Evolutionary conservation across 1,284 basidiomycete species (phyloP).

Genomic region (Malassezia nana): DNA sequence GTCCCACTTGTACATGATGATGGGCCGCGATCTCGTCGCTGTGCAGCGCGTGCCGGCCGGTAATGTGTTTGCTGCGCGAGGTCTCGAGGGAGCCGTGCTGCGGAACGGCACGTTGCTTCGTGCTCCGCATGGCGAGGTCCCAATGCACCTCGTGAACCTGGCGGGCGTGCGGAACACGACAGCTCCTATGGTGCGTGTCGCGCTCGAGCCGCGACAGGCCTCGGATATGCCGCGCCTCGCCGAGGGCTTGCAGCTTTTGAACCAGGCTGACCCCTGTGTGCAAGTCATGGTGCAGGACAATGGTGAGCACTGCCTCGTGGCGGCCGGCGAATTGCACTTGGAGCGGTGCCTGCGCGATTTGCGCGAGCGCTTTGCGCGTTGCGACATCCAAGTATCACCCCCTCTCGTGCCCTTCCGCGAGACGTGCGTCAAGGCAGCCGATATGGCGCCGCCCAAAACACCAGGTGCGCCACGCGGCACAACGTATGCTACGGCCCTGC

Average conservation of each 20-base stretch:
- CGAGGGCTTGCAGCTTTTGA: slow-evolving; percentile 74
- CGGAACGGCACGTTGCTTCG: slow-evolving; percentile 68
- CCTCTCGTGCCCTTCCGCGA: slow-evolving; percentile 97
- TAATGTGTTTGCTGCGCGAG: slow-evolving; percentile 86
- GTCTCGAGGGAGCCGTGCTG: slow-evolving; percentile 79
- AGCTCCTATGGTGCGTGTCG: slow-evolving; percentile 87
- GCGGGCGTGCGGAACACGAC: slow-evolving; percentile 38
- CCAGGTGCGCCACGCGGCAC: slow-evolving; percentile 66
- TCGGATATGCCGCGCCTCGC: slow-evolving; percentile 83
- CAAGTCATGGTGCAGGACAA: slow-evolving; percentile 94
- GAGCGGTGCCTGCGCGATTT: slow-evolving; percentile 95
- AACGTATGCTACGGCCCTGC: slow-evolving; percentile 60
- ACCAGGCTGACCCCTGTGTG: slow-evolving; percentile 92
- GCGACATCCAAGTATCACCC: slow-evolving; percentile 83
- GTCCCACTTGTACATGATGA: slow-evolving; percentile 84
- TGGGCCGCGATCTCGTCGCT: slow-evolving; percentile 83
- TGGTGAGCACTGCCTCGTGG: slow-evolving; percentile 92
- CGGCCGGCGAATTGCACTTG: slow-evolving; percentile 89
- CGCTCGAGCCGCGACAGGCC: slow-evolving; percentile 75
- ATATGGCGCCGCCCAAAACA: slow-evolving; percentile 79
- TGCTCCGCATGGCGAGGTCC: neutral
- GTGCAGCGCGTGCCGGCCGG: slow-evolving; percentile 81
- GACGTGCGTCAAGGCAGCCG: slow-evolving; percentile 62
- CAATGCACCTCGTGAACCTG: slow-evolving; percentile 31
- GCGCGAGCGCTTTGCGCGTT: slow-evolving; percentile 81